A percentile compares a stretch with the other conserved stretches of the same genome.
These are phyloP conservation scores for Sporisorium iseilematis-ciliati DNA, from an alignment of 1,284 basidiomycete genomes.

Conservation along the genomic window DNA sequence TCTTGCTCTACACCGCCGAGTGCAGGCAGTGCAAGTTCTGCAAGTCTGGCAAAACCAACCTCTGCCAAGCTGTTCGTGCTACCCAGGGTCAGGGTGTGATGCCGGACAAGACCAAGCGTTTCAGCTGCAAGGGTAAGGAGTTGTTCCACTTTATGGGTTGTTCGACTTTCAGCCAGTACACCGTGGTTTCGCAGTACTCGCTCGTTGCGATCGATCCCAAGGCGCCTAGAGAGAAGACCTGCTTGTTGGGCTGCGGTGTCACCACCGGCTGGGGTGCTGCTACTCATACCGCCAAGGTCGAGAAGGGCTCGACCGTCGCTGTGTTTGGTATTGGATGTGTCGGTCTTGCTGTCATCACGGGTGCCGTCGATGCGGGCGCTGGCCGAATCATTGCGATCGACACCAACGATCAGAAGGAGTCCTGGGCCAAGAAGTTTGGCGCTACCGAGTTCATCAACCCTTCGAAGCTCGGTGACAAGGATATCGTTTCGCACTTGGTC, in stretches of 20 bases:
- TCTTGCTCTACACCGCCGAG: conserved; percentile 75
- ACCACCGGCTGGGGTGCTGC: conserved; percentile 97
- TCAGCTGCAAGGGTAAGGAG: conserved; percentile 88
- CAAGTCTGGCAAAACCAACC: conserved; percentile 97
- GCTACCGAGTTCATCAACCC: conserved; percentile 98
- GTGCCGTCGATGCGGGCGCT: conserved; percentile 82
- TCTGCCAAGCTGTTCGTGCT: conserved; percentile 77
- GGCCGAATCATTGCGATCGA: conserved; percentile 93
- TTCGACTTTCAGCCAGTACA: conserved; percentile 98
- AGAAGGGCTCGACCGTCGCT: conserved; percentile 81
- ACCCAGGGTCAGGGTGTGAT: conserved; percentile 97
- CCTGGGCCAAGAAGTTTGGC: conserved; percentile 91
- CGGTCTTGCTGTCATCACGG: conserved; percentile 83
- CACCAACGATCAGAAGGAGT: conserved; percentile 83
- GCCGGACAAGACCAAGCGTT: conserved; percentile 92
- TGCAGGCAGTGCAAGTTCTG: conserved; percentile 78
- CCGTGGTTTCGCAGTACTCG: conserved; percentile 96
- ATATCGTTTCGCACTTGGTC: conserved; percentile 88
- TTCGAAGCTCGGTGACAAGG: conserved; percentile 74
- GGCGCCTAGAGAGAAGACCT: conserved; percentile 93
- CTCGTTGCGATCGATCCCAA: conserved; percentile 87
- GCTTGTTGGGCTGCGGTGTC: conserved; percentile 92
- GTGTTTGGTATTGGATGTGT: conserved; percentile 97
- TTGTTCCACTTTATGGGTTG: conserved; percentile 98
- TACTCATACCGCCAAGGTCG: conserved; percentile 73